A percentile compares a stretch with the other conserved stretches of the same genome.
phyloP scores from a whole-genome alignment of 2,329 filamentous ascomycete species.

The Reticulascus tulasneorum region DNA sequence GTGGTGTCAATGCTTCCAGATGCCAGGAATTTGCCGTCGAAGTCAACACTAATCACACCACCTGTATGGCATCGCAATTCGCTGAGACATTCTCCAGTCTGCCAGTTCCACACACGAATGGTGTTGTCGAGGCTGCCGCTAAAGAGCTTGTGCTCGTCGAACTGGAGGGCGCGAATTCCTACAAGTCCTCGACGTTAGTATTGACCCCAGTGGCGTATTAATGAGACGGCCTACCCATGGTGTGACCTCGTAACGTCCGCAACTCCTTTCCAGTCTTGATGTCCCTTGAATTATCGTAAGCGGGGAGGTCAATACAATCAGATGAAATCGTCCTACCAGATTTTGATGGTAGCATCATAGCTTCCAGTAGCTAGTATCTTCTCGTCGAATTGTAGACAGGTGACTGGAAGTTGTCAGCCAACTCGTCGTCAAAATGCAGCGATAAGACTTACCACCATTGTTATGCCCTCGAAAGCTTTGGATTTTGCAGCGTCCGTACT shows the following conservation, averaged over 20 bases:
- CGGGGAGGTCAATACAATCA: too few species aligned
- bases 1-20: conserved; percentile 87
- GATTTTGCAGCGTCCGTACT: conserved; percentile 82
- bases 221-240: too few species aligned
- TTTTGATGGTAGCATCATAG: conserved; percentile 91
- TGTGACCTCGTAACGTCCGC: conserved; percentile 80
- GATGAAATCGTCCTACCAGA: too few species aligned
- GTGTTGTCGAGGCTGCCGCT: conserved; percentile 85
- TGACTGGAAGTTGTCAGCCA: too few species aligned
- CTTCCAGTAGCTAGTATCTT: conserved; percentile 90
- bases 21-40: conserved; percentile 77
- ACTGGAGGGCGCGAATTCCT: conserved; percentile 89
- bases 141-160: conserved; percentile 87
- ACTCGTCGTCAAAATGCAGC: conserved; percentile 64
- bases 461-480: conserved; percentile 80
- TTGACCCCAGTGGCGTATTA: too few species aligned
- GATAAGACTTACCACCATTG: conserved; percentile 78
- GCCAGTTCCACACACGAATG: conserved; percentile 95
- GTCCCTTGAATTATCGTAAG: too few species aligned
- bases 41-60: conserved; percentile 84
- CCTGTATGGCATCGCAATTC: conserved; percentile 75
- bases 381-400: conserved; percentile 64
- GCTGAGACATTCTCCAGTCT: conserved; percentile 79
- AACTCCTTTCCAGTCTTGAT: conserved; percentile 82
- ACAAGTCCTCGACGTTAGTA: too few species aligned